Evolutionary conservation across 2,329 filamentous ascomycete genomes (phyloP).

Genomic region (Chrysoporthe deuterocubensis): DNA sequence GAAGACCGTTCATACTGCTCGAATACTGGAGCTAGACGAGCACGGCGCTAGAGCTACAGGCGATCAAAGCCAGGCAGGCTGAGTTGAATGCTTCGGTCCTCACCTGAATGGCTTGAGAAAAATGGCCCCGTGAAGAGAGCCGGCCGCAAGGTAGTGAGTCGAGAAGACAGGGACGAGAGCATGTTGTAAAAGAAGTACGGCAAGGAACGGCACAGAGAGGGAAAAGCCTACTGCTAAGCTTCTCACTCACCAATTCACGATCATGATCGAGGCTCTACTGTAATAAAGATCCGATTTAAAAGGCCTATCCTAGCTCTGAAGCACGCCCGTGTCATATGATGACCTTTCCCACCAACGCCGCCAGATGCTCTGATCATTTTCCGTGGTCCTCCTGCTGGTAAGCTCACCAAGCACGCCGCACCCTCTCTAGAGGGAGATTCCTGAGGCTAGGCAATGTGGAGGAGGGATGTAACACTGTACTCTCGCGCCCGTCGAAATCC

Average conservation of each 20-base stretch:
- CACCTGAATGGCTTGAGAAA: no score
- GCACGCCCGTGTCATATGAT: neutral
- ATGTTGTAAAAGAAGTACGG: no score
- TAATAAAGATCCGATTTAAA: neutral
- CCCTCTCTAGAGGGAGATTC: neutral
- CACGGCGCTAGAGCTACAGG: no score
- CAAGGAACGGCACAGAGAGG: no score
- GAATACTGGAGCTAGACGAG: no score
- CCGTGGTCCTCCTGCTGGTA: neutral
- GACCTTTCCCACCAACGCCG: constrained; percentile 1
- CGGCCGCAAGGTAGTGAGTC: no score
- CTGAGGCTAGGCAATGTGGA: neutral
- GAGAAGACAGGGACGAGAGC: no score
- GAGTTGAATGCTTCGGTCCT: no score
- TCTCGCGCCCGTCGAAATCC: neutral
- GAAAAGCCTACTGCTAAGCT: neutral
- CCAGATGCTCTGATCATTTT: constrained; percentile 1
- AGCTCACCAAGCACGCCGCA: constrained; percentile 3
- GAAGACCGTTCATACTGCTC: no score
- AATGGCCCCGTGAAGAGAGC: no score
- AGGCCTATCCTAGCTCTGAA: neutral
- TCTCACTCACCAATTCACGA: neutral
- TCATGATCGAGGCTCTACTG: neutral
- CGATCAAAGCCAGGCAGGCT: no score
- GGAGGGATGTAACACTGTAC: neutral